Percentiles rank a stretch among this genome's conserved stretches.
These are phyloP conservation scores for Solanum neorickii DNA, from an alignment of 257 asterid species.

Conservation along the genomic window DNA sequence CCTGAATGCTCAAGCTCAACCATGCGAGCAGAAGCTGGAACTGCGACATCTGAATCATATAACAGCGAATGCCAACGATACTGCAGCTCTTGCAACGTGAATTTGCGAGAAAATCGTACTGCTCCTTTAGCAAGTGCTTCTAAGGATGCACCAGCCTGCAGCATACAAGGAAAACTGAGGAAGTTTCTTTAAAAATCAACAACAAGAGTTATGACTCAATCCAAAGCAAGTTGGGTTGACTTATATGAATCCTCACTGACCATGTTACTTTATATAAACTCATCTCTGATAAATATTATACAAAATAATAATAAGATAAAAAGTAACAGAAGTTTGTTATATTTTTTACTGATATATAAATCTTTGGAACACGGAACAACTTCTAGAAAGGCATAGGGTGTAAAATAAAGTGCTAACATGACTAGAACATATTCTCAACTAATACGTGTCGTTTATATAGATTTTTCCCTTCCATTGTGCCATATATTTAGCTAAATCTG, in stretches of 20 bases:
- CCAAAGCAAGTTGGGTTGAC: neutral
- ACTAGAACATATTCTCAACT: neutral
- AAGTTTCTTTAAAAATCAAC: neutral
- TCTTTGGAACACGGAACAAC: neutral
- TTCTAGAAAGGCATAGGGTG: neutral
- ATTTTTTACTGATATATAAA: neutral
- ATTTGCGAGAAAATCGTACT: constrained; percentile 73
- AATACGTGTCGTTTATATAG: neutral
- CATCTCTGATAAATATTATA: neutral
- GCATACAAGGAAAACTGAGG: neutral
- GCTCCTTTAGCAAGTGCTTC: constrained; percentile 97
- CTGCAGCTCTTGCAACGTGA: constrained; percentile 53
- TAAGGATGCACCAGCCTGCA: constrained; percentile 79
- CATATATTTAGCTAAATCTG: neutral
- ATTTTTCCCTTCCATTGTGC: neutral
- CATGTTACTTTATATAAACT: neutral
- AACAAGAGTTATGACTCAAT: neutral
- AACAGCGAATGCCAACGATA: constrained; percentile 85
- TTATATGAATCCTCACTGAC: neutral
- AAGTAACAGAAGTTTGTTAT: neutral
- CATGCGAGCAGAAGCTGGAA: constrained; percentile 53
- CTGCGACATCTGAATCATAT: constrained; percentile 67
- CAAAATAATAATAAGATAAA: neutral
- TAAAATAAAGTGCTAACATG: neutral
- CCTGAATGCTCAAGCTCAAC: constrained; percentile 82